phyloP scores from a whole-genome alignment of 306 rosid species.

The Pyrus communis region DNA sequence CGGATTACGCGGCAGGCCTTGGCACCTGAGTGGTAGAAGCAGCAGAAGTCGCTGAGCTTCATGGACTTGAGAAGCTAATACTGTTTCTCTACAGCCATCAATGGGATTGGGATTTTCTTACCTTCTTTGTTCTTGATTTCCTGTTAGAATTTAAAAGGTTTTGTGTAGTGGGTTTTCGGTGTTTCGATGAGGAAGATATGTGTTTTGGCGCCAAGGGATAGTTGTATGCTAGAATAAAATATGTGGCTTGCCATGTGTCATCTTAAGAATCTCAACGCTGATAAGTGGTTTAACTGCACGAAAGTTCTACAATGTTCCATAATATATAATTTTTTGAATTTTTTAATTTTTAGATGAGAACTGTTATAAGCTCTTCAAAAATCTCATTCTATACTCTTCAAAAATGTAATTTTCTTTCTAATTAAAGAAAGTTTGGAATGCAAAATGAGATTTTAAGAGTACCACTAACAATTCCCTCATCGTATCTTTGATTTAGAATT shows the following conservation, averaged over 20 bases:
- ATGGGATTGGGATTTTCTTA: neutral
- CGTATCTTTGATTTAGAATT: no score
- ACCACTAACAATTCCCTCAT: no score
- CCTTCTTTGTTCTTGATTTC: neutral
- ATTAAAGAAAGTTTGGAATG: no score
- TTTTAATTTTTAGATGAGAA: no score
- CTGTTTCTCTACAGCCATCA: conserved; percentile 20
- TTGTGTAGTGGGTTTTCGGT: neutral
- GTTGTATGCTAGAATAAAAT: neutral
- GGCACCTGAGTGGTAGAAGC: conserved; percentile 81
- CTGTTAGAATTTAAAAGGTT: neutral
- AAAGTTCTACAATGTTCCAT: no score
- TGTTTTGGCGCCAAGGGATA: neutral
- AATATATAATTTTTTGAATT: no score
- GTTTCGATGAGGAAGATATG: neutral
- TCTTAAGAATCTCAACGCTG: neutral
- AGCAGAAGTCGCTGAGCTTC: conserved; percentile 56
- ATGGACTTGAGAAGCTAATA: conserved; percentile 69
- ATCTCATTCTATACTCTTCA: no score
- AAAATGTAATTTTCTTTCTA: no score
- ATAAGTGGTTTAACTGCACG: no score
- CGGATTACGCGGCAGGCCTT: conserved; percentile 75
- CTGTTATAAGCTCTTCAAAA: no score
- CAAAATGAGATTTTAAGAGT: no score
- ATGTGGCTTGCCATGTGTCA: neutral